Evolutionary conservation across 441 rosid genomes (phyloP).

Genomic region (Bocquillonia castaneifolia): DNA sequence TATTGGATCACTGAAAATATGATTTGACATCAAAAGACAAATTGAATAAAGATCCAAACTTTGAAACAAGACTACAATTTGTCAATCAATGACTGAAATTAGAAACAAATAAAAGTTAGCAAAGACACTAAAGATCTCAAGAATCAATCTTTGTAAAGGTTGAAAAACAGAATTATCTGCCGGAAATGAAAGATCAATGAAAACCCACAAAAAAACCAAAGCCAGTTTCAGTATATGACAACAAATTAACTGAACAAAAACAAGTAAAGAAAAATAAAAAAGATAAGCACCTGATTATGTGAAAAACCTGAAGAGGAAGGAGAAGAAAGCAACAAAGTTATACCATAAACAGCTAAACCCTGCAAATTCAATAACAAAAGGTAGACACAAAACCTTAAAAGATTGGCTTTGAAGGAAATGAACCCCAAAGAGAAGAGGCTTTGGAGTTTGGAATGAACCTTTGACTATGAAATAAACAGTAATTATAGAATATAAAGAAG

Average conservation of each 20-base stretch:
- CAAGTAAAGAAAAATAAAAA: not conserved
- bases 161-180: constrained; percentile 3
- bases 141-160: not conserved
- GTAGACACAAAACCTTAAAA: constrained; percentile 20
- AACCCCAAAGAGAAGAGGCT: constrained; percentile 5
- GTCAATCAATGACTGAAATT: not conserved
- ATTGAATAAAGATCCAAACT: not conserved
- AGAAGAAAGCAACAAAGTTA: too few relatives aligned
- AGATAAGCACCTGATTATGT: constrained; percentile 30
- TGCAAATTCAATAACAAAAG: constrained; percentile 29
- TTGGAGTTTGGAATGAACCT: too few relatives aligned
- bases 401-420: constrained; percentile 25
- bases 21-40: not conserved
- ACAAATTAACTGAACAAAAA: not conserved
- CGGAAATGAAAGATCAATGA: not conserved
- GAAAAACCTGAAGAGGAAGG: constrained; percentile 17
- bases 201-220: constrained; percentile 1
- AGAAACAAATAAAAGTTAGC: not conserved
- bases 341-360: constrained; percentile 21
- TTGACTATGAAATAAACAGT: constrained; percentile 29
- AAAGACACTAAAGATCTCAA: not conserved
- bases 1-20: not conserved
- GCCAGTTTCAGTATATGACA: not conserved
- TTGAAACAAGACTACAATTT: not conserved
- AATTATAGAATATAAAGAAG: too few relatives aligned